Base-by-base conservation (phyloP, 495 filamentous ascomycete genomes). In the Parmelia sp. region DNA sequence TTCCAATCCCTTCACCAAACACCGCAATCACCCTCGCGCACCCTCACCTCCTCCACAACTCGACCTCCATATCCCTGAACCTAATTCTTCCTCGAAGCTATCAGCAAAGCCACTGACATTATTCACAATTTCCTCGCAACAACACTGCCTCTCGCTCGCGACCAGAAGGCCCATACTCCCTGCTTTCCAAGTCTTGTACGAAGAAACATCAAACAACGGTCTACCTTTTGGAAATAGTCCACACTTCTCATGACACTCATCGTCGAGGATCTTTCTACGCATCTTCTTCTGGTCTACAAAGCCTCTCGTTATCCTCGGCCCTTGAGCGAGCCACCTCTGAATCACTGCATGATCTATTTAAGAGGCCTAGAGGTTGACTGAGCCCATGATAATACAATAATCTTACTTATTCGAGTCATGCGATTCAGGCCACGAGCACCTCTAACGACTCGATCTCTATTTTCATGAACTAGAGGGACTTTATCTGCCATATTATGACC, bases 401-500 rank as follows among this genome's bases (percentile, higher is more conserved):
- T 15, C 19, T 35, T 25, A 27, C 45, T 47, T 12, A 17, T 57
- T 45, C 36, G 56, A 71, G 83, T 80, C 79, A 85, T 85, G 83
- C 80, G 80, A 80, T 75, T 81, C 80, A 76, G 72, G 37, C 49
- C 57, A 63, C 62, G 66, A 53, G 61, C 19, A 58, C 47, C 51
- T 61, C 36, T 15, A 23, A 42, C 51, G 58, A 68, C 59, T 25
- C 62, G 42, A 65, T 64, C 63, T 15, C 58, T 40, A 57, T 53
- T 49, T 27, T 65, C 66, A 36, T 65, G 45, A 65, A 55, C 21
- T 21, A 57, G 58, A 40, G 42, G 81, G 83, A 79, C 81, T 78
- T 78, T 78, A 81, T 76, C 77, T 81, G 81, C 82, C 86, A 84
- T 89, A 96, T 87, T 92, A 96, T 96, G 92, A 96, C 91, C 86